A percentile compares a stretch with the other conserved stretches of the same genome.
phyloP scores from a whole-genome alignment of 768 basidiomycete genomes.

The Phylloporus sp. region DNA sequence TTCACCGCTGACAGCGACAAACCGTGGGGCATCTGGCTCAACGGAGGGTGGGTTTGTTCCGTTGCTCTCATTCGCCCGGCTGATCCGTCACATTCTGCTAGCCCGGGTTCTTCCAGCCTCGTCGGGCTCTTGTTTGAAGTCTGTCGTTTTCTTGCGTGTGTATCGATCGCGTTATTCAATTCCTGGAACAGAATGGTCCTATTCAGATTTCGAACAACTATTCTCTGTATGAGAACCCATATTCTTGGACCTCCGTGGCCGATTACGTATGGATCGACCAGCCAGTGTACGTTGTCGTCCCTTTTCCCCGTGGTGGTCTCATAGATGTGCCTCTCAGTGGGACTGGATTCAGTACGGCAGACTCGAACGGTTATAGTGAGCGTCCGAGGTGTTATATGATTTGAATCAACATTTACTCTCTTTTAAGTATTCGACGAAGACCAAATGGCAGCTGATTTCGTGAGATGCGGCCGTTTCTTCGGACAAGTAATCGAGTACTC shows the following conservation, averaged over 20 bases:
- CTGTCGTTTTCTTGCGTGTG: slow-evolving; percentile 10
- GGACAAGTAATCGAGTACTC: not conserved
- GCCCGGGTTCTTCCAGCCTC: slow-evolving; percentile 70
- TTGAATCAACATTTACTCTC: not conserved
- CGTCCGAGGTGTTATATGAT: not conserved
- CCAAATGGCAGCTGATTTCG: slow-evolving; percentile 53
- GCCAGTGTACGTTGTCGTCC: slow-evolving; percentile 43
- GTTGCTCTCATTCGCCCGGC: not conserved
- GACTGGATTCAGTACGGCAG: slow-evolving; percentile 59
- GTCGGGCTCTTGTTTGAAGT: slow-evolving; percentile 62
- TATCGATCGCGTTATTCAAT: not conserved
- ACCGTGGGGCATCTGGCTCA: slow-evolving; percentile 73
- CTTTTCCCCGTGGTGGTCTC: not conserved
- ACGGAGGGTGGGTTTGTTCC: slow-evolving; percentile 51
- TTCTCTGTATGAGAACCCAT: slow-evolving; percentile 43
- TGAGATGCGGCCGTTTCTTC: slow-evolving; percentile 23
- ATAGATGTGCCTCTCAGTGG: slow-evolving; percentile 38
- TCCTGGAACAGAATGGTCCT: slow-evolving; percentile 57
- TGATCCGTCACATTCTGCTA: slow-evolving; percentile 10
- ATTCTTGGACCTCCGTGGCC: slow-evolving; percentile 54
- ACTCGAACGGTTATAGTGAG: slow-evolving; percentile 55
- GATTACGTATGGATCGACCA: slow-evolving; percentile 76
- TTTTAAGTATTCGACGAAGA: slow-evolving; percentile 54
- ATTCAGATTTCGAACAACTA: slow-evolving; percentile 53
- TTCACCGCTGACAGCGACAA: slow-evolving; percentile 42